Evolutionary conservation across 2,329 filamentous ascomycete genomes (phyloP), one percentile per base, ranked within the genome.

Genomic region (Fusarium subglutinans): DNA sequence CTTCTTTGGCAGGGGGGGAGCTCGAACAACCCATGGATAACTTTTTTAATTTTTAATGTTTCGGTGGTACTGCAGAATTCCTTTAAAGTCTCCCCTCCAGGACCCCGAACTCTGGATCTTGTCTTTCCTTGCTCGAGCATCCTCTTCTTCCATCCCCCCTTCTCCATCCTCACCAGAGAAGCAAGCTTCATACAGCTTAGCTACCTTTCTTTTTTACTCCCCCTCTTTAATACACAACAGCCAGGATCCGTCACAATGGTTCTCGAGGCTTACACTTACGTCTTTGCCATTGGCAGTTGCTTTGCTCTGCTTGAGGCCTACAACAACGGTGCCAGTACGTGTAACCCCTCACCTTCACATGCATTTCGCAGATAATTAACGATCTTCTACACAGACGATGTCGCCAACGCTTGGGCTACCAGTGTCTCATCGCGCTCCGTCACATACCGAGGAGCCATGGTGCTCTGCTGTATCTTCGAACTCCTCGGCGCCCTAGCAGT

Each of bases 351-450:
- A 55, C 22, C 13, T 24, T 61, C 51, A 59, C 55, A 26, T 45
- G 24, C 14, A 51, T 30, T 28, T 44, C 1, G 8, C 3, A 11
- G 22, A 41, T 50, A 8, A 63, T 67, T 77, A 26, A 76, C 68
- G 33, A 35, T 20, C n/a, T 20, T 9, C 12, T 10, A 26, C 22
- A 56, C 67, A 92, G 90, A 95, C 83, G 93, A 95, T 92, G 93
- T 96, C 65, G 93, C 93, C 79, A 96, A 96, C 84, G 86, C 93
- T 57, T 95, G 92, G 91, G 93, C 93, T 13, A 95, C 93, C 77
- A 92, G 90, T 51, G 93, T 95, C 67, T 95, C 93, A 26, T 95
- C 93, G n/a, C 86, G 93, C 61, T 95, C 93, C 74, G 87, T 94
- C 78, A 86, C 90, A 5, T 93, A 94, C 84, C 83, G 89, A 76